Evolutionary conservation across 2,329 filamentous ascomycete species (phyloP), one percentile per base, ranked within the genome.

Genomic region (Aureobasidium pullulans): DNA sequence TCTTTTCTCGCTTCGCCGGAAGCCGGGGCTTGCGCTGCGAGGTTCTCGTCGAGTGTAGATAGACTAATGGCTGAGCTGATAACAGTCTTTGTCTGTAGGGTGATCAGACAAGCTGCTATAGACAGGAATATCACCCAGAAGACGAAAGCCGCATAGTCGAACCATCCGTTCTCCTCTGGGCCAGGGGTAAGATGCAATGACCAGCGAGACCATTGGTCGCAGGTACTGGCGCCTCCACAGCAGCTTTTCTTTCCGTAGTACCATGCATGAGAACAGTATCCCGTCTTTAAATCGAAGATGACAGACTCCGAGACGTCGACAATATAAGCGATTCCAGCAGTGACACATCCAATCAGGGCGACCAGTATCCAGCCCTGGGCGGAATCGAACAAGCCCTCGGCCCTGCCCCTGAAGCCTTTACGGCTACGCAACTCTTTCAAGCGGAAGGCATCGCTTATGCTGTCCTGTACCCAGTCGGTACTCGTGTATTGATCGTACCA

Each of bases 401-500:
- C 66, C 49, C 88, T 85, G n/a, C 93, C 93, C 70, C 87, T 86
- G 62, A 96, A 81, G 74, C 93, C 94, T 71, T 88, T 95, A 50
- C 91, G 82, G 67, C 82, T 86, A 52, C 90, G 84, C 40, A 99
- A 80, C 57, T 86, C 86, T 71, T 95, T 94, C 52, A 95, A 85
- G 29, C 94, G 88, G 67, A 91, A 90, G 9, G 92, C 90, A 74
- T 97, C 94, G 68, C 91, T 90, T 66, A 99, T 96, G 71, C 88
- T 92, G 73, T 99, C 94, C 71, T 96, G 93, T 0, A 99, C 92
- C 94, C 94, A 99, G 72, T 99, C 93, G 59, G 90, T 96, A 6
- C 90, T 96, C 6, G 91, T 96, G 69, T 96, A 96, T 74, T 99
- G 94, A 77, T 99, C 94, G 75, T 97, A 97, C 94, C 94, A 97